Percentiles rank a stretch among this genome's conserved stretches.
Conservation (phyloP, 2,329 filamentous ascomycete genomes). For the Colletotrichum euphorbiae region DNA sequence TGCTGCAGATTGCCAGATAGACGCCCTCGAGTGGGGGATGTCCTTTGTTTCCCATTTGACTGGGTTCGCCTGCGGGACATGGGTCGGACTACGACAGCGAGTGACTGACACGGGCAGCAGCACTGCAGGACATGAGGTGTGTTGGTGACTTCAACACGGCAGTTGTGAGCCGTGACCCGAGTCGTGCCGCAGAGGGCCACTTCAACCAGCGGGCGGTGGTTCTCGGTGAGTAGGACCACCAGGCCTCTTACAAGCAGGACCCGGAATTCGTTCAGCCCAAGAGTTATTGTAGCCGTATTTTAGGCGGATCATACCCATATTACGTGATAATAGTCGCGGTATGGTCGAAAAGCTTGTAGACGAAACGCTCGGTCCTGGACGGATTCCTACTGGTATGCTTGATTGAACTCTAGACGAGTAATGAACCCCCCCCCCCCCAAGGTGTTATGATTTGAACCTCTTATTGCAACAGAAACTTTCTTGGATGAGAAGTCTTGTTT, state of each 20-base stretch:
- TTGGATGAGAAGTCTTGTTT: background rate
- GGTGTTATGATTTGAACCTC: background rate
- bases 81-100: background rate
- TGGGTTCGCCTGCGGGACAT: background rate
- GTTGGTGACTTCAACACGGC: conserved; percentile 13
- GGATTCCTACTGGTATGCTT: conserved; percentile 16
- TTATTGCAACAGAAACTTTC: background rate
- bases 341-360: conserved; percentile 3
- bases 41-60: conserved; percentile 4
- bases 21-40: conserved; percentile 1
- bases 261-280: conserved; percentile 2
- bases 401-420: background rate
- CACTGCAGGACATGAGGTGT: background rate
- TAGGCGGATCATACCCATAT: conserved; percentile 9
- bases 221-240: background rate
- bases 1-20: conserved; percentile 20
- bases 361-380: conserved; percentile 6
- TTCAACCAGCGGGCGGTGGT: background rate
- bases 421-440: background rate
- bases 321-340: conserved; percentile 10
- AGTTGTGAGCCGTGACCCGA: conserved; percentile 12
- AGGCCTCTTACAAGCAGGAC: background rate
- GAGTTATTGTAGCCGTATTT: conserved; percentile 20
- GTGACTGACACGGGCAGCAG: conserved; percentile 14
- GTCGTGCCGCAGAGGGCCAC: conserved; percentile 22